Conservation (phyloP, 305 asterid species). For the Plantago coronopus region DNA sequence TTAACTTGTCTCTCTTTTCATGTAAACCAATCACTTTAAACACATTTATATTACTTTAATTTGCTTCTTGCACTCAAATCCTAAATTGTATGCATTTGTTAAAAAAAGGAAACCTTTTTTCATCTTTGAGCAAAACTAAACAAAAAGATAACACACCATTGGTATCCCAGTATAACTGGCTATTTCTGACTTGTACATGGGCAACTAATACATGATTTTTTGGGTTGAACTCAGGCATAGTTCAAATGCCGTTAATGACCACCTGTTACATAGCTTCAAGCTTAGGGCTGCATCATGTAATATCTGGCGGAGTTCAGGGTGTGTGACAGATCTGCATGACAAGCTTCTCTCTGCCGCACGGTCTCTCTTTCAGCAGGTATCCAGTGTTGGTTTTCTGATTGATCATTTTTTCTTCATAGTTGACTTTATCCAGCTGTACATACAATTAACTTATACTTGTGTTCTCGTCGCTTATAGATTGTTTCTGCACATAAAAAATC, state of each 20-base stretch:
- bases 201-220: slow-evolving; percentile 10
- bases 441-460: slow-evolving; percentile 16
- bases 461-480: slow-evolving; percentile 37
- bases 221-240: slow-evolving; percentile 38
- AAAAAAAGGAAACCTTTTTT: no score
- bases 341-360: slow-evolving; percentile 59
- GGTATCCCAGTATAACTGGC: background rate
- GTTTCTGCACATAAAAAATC: slow-evolving; percentile 70
- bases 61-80: no score
- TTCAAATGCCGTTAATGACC: slow-evolving; percentile 48
- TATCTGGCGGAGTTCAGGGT: slow-evolving; percentile 68
- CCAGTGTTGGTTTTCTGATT: slow-evolving; percentile 11
- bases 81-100: no score
- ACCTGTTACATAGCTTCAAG: slow-evolving; percentile 53
- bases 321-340: slow-evolving; percentile 28
- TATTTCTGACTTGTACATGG: slow-evolving; percentile 6
- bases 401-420: slow-evolving; percentile 20
- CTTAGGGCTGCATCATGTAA: slow-evolving; percentile 66
- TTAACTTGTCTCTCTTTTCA: no score
- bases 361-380: slow-evolving; percentile 80
- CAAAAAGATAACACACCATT: no score
- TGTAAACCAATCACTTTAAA: no score
- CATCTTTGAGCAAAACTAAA: no score
- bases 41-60: no score
- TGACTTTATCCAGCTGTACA: background rate